A percentile compares a stretch with the other conserved stretches of the same genome.
Conservation (phyloP, 1,284 basidiomycete species). For the Ganoderma meredithae region DNA sequence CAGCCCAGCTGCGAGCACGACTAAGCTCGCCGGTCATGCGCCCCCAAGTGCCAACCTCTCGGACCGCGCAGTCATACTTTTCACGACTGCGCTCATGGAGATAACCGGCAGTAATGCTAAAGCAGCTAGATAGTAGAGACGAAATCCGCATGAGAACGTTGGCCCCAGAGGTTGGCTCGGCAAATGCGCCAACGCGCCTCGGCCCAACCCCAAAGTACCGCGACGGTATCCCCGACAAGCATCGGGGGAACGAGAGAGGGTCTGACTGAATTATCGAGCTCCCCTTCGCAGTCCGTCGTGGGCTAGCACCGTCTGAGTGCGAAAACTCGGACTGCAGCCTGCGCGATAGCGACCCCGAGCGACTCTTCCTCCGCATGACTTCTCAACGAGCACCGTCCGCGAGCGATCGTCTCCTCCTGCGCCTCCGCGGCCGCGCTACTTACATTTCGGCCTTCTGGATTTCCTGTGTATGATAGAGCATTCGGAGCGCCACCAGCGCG, state of each 20-base stretch:
- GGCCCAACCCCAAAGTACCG: background rate
- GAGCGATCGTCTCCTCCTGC: background rate
- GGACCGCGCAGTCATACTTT: background rate
- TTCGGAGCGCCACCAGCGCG: background rate
- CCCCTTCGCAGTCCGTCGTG: background rate
- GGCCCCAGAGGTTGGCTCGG: background rate
- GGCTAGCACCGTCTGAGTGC: background rate
- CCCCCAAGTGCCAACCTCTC: background rate
- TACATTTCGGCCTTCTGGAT: background rate
- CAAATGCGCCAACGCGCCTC: background rate
- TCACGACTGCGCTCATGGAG: background rate
- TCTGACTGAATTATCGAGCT: background rate
- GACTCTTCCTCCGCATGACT: background rate
- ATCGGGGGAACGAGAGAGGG: slow-evolving; percentile 1
- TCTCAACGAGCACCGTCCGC: background rate
- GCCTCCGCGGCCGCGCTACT: background rate
- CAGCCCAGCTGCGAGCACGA: background rate
- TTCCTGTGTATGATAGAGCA: background rate
- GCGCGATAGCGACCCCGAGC: background rate
- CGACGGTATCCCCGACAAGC: slow-evolving; percentile 3
- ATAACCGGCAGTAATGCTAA: background rate
- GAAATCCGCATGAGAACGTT: background rate
- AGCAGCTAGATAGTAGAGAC: background rate
- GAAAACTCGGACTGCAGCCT: background rate
- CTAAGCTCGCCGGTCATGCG: background rate